Conservation (phyloP, 179 eudicot genomes). For the Spergularia azorica region DNA sequence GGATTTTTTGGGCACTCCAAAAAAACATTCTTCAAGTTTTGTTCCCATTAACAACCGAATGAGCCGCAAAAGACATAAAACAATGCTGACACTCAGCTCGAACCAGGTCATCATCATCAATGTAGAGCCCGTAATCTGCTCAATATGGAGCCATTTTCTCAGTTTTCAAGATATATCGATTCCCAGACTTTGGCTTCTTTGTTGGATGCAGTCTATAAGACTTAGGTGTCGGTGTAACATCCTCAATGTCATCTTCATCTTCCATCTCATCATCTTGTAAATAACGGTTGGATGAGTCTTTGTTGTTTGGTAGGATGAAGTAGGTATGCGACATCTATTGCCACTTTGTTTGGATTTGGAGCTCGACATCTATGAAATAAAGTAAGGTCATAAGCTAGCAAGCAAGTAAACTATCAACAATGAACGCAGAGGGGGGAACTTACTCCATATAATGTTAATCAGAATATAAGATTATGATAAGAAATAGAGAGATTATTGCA, state of each 20-base stretch:
- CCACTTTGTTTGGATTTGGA: slow-evolving; percentile 8
- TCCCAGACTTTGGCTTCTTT: neutral
- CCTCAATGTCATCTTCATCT: neutral
- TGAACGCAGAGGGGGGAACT: too few species aligned
- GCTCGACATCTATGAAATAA: slow-evolving; percentile 5
- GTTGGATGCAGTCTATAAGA: neutral
- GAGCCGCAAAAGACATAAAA: slow-evolving; percentile 9
- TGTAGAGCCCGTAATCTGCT: neutral
- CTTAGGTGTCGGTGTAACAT: neutral
- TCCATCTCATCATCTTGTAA: neutral
- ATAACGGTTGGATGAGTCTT: neutral
- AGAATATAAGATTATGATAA: too few species aligned
- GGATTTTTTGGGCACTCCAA: neutral
- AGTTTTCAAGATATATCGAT: neutral
- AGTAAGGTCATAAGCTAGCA: neutral
- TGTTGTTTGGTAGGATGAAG: neutral
- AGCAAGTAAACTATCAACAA: too few species aligned
- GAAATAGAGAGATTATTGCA: too few species aligned
- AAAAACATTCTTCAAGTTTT: slow-evolving; percentile 12
- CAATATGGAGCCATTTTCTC: slow-evolving; percentile 9
- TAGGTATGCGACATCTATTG: neutral
- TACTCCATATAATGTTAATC: too few species aligned
- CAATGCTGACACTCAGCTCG: slow-evolving; percentile 22
- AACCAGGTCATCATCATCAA: neutral
- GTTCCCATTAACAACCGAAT: neutral